Percentiles rank a stretch among this genome's conserved stretches.
Evolutionary conservation across 2,329 filamentous ascomycete genomes (phyloP).

Genomic region (Phyllosticta capitalensis): DNA sequence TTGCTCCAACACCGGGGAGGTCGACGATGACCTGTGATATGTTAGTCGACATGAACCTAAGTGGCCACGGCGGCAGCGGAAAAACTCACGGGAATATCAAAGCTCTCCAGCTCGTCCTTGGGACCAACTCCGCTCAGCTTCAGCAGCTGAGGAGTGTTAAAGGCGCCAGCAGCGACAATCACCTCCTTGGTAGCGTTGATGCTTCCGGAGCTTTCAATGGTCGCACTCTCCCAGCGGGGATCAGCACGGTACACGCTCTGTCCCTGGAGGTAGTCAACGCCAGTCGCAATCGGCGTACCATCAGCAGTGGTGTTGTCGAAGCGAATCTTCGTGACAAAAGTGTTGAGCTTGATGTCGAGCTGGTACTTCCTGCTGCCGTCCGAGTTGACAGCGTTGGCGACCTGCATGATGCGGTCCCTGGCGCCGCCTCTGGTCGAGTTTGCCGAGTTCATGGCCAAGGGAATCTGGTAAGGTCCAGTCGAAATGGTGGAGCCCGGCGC

Average conservation of each 20-base stretch:
- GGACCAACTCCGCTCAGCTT: conserved; percentile 57
- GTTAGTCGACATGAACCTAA: not conserved
- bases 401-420: conserved; percentile 46
- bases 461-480: conserved; percentile 40
- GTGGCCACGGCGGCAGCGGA: no score
- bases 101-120: conserved; percentile 40
- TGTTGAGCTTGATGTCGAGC: conserved; percentile 50
- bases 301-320: conserved; percentile 47
- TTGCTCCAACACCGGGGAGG: conserved; percentile 53
- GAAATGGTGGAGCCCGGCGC: conserved; percentile 19
- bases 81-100: conserved; percentile 36
- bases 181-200: conserved; percentile 36
- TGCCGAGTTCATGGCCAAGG: conserved; percentile 40
- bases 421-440: conserved; percentile 41
- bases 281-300: conserved; percentile 30
- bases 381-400: conserved; percentile 33
- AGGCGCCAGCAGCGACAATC: conserved; percentile 44
- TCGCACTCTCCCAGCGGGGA: conserved; percentile 17
- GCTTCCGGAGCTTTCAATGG: conserved; percentile 28
- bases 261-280: conserved; percentile 35
- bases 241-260: conserved; percentile 30
- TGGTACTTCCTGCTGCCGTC: conserved; percentile 34
- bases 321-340: conserved; percentile 55
- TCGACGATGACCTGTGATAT: conserved; percentile 40
- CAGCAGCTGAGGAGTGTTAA: conserved; percentile 56